Percentiles rank a stretch among this genome's conserved stretches.
These are phyloP conservation scores for Purpureocillium takamizusanense DNA, from an alignment of 2,329 filamentous ascomycete species.

Conservation along the genomic window DNA sequence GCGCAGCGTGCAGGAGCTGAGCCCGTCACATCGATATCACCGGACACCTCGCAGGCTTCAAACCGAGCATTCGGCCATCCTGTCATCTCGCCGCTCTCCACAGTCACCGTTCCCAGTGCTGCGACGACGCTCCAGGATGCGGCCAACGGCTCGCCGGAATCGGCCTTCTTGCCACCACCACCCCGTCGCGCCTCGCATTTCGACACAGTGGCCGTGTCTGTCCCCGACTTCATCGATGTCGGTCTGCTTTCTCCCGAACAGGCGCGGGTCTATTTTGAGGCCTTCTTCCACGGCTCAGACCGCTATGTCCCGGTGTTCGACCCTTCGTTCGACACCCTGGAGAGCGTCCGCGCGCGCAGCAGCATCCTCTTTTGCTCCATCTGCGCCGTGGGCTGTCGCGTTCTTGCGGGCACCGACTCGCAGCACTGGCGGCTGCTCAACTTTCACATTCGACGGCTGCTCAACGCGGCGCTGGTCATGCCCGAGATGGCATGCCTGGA, in stretches of 20 bases:
- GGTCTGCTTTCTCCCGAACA: slow-evolving; percentile 13
- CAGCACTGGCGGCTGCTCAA: slow-evolving; percentile 30
- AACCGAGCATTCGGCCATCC: too few relatives aligned
- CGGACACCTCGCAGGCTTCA: too few relatives aligned
- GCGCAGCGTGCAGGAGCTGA: too few relatives aligned
- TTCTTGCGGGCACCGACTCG: slow-evolving; percentile 27
- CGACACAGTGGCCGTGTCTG: not conserved
- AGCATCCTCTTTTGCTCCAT: slow-evolving; percentile 41
- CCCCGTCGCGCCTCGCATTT: not conserved
- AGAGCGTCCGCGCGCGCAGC: slow-evolving; percentile 34
- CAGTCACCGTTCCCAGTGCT: too few relatives aligned
- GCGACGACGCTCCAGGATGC: too few relatives aligned
- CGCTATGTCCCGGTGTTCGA: slow-evolving; percentile 18
- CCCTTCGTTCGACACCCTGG: slow-evolving; percentile 29
- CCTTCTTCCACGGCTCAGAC: slow-evolving; percentile 18
- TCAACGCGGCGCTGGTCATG: slow-evolving; percentile 25
- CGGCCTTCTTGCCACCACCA: not conserved
- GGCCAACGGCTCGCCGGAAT: not conserved
- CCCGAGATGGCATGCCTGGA: slow-evolving; percentile 28
- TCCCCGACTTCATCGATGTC: slow-evolving; percentile 12
- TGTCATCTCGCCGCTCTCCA: too few relatives aligned
- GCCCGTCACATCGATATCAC: too few relatives aligned
- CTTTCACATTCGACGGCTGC: slow-evolving; percentile 31
- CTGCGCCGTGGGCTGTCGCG: slow-evolving; percentile 41
- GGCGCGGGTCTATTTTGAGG: slow-evolving; percentile 11